A percentile compares a stretch with the other conserved stretches of the same genome.
phyloP scores from a whole-genome alignment of 441 rosid genomes.

The Gossypium schwendimanii region DNA sequence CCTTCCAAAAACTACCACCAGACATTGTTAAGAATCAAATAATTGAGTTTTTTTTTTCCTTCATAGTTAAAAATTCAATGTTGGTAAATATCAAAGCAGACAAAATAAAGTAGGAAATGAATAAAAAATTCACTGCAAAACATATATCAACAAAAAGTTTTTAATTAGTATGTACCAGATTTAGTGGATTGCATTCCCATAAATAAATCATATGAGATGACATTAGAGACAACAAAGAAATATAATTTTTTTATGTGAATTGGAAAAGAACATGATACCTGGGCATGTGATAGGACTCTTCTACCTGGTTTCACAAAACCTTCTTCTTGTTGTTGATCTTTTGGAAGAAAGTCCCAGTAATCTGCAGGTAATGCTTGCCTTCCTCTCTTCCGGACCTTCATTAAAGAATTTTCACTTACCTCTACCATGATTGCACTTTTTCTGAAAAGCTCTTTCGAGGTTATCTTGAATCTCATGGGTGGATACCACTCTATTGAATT shows the following conservation, averaged over 20 bases:
- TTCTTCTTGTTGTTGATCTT: constrained; percentile 55
- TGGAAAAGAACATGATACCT: constrained; percentile 35
- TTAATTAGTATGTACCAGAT: not conserved
- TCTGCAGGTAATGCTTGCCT: constrained; percentile 45
- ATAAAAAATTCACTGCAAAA: not conserved
- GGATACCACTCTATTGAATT: constrained; percentile 58
- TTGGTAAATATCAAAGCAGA: not conserved
- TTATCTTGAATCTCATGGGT: constrained; percentile 63
- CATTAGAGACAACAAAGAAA: not conserved
- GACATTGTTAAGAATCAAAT: not conserved
- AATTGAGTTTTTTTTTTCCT: not conserved
- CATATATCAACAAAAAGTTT: not conserved
- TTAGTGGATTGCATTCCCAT: not conserved
- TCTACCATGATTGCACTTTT: constrained; percentile 62
- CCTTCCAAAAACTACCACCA: not conserved
- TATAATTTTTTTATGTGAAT: not conserved
- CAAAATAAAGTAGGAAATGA: not conserved
- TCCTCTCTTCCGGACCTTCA: constrained; percentile 31
- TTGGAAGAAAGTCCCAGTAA: constrained; percentile 72
- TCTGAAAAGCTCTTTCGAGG: constrained; percentile 51
- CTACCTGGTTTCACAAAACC: constrained; percentile 39
- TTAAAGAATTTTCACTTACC: constrained; percentile 36
- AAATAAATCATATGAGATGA: not conserved
- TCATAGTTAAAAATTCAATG: not conserved
- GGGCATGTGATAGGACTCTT: constrained; percentile 66